Percentiles rank a stretch among this genome's conserved stretches.
Evolutionary conservation across 495 filamentous ascomycete genomes (phyloP).

Genomic region (Neurospora sp.): DNA sequence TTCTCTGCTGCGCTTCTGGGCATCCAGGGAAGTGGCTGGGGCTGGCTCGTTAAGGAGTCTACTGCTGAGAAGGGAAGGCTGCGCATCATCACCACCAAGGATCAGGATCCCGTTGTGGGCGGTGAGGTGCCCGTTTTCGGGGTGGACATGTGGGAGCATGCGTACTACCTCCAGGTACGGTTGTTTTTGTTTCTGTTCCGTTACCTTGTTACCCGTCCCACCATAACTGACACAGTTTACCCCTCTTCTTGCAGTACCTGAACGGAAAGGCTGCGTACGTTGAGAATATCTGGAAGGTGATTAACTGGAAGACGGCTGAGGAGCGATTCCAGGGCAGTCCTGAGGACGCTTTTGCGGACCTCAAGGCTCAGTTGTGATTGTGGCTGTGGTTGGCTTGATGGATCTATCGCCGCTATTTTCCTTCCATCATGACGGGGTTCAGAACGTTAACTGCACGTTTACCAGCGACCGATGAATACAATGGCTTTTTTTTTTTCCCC

Average conservation of each 20-base stretch:
- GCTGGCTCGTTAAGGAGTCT: slow-evolving; percentile 77
- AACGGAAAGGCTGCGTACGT: slow-evolving; percentile 99
- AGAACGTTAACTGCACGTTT: neutral
- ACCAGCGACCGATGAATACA: neutral
- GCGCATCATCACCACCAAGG: slow-evolving; percentile 68
- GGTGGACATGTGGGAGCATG: slow-evolving; percentile 89
- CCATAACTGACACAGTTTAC: slow-evolving; percentile 1
- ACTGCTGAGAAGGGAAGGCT: slow-evolving; percentile 53
- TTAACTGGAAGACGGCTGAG: slow-evolving; percentile 96
- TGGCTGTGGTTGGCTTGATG: neutral
- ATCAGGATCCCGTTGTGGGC: slow-evolving; percentile 90
- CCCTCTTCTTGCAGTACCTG: slow-evolving; percentile 50
- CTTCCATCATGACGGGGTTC: neutral
- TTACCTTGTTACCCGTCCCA: neutral
- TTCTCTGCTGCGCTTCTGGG: slow-evolving; percentile 60
- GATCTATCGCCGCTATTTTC: neutral
- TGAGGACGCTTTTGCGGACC: slow-evolving; percentile 24
- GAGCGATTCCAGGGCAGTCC: slow-evolving; percentile 51
- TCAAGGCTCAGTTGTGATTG: slow-evolving; percentile 25
- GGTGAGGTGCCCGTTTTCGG: slow-evolving; percentile 80
- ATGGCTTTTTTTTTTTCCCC: neutral
- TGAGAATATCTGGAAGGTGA: slow-evolving; percentile 88
- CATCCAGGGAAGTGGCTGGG: slow-evolving; percentile 58
- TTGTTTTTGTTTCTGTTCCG: slow-evolving; percentile 44
- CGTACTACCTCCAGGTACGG: slow-evolving; percentile 64